These are phyloP conservation scores for Arctium lappa DNA, from an alignment of 129 eudicot genomes.

Conservation along the genomic window DNA sequence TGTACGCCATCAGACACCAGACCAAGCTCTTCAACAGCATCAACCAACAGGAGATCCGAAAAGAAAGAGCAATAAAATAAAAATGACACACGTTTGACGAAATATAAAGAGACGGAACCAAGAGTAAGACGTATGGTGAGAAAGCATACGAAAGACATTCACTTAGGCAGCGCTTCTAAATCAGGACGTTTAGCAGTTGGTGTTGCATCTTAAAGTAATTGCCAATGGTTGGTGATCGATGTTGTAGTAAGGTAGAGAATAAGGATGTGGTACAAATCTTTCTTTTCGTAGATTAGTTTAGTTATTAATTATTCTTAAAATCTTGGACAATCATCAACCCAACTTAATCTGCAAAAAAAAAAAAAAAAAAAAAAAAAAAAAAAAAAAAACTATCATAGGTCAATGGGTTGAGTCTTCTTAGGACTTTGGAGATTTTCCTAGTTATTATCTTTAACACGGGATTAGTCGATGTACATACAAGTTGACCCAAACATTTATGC, in stretches of 20 bases:
- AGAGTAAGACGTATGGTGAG: constrained; percentile 22
- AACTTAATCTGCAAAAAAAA: background rate
- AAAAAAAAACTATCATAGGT: background rate
- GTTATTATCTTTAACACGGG: background rate
- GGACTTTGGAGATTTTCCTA: background rate
- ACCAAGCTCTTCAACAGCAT: constrained; percentile 33
- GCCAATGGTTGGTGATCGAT: constrained; percentile 1
- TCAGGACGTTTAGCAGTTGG: constrained; percentile 38
- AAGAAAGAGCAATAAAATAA: constrained; percentile 30
- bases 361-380: no score
- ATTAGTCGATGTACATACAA: background rate
- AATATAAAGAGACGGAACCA: constrained; percentile 14
- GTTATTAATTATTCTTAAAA: constrained; percentile 8
- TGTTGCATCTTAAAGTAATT: constrained; percentile 31
- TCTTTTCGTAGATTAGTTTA: background rate
- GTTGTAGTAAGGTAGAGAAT: constrained; percentile 29
- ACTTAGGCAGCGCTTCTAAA: constrained; percentile 24
- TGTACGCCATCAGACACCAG: constrained; percentile 23
- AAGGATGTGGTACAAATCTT: constrained; percentile 13
- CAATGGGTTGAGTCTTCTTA: background rate
- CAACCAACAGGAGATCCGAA: constrained; percentile 27
- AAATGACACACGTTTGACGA: constrained; percentile 16
- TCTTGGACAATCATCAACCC: constrained; percentile 12
- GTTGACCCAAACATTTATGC: background rate
- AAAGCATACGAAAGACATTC: constrained; percentile 24